These are phyloP conservation scores for Monosporascus sp. DNA, from an alignment of 2,329 filamentous ascomycete genomes.

Conservation along the genomic window DNA sequence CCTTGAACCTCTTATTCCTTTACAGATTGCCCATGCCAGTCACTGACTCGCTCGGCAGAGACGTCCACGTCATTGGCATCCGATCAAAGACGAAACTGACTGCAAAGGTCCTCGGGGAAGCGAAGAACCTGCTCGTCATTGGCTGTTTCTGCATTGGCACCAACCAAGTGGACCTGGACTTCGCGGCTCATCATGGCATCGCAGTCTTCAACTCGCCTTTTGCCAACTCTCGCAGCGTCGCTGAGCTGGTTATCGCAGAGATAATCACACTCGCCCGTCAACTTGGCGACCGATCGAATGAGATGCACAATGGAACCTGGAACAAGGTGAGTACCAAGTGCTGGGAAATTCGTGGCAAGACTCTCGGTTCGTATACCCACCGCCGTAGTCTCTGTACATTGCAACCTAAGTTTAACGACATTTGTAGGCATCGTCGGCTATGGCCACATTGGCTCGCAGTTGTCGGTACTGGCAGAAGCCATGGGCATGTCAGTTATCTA, in stretches of 20 bases:
- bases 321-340: slow-evolving; percentile 96
- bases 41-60: slow-evolving; percentile 43
- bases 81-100: slow-evolving; percentile 96
- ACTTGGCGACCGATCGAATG: slow-evolving; percentile 84
- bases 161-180: slow-evolving; percentile 86
- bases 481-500: slow-evolving; percentile 99
- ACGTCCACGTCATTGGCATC: slow-evolving; percentile 96
- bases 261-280: slow-evolving; percentile 90
- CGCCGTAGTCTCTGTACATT: neutral
- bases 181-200: slow-evolving; percentile 78
- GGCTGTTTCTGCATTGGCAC: slow-evolving; percentile 99
- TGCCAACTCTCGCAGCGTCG: slow-evolving; percentile 94
- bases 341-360: slow-evolving; percentile 98
- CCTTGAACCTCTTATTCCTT: no score
- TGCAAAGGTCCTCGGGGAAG: slow-evolving; percentile 75
- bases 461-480: slow-evolving; percentile 90
- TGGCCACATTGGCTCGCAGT: slow-evolving; percentile 92
- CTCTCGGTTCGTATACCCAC: slow-evolving; percentile 56
- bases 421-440: slow-evolving; percentile 80
- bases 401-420: slow-evolving; percentile 5
- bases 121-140: slow-evolving; percentile 90
- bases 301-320: slow-evolving; percentile 93
- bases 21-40: neutral
- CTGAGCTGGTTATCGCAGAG: slow-evolving; percentile 90
- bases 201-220: slow-evolving; percentile 99